These are phyloP conservation scores for Asterophora lycoperdoides DNA, from an alignment of 768 basidiomycete species.

Conservation along the genomic window DNA sequence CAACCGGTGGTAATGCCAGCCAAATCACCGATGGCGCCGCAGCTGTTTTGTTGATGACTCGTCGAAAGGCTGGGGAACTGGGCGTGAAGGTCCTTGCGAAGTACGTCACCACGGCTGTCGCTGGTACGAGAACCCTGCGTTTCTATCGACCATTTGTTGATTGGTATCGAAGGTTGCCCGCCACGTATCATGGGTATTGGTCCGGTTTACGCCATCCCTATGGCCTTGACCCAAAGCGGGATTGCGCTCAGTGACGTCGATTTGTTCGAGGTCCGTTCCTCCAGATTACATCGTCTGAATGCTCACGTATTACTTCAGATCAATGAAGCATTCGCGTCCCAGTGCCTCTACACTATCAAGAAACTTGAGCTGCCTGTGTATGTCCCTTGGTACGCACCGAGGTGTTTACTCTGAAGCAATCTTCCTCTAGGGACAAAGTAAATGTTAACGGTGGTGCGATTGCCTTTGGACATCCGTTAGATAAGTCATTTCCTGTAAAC, in stretches of 20 bases:
- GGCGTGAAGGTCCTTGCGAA: constrained; percentile 74
- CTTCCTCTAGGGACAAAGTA: constrained; percentile 41
- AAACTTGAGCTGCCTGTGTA: constrained; percentile 54
- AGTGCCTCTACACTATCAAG: constrained; percentile 71
- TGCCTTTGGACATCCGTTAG: constrained; percentile 79
- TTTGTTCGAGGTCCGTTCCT: constrained; percentile 61
- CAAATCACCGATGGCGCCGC: constrained; percentile 86
- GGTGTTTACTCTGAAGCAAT: not conserved
- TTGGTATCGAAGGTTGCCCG: constrained; percentile 46
- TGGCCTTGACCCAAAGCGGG: constrained; percentile 63
- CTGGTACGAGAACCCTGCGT: constrained; percentile 36
- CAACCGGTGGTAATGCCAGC: constrained; percentile 84
- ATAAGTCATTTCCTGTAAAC: constrained; percentile 39
- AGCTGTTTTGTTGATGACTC: constrained; percentile 75
- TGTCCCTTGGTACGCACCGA: constrained; percentile 1
- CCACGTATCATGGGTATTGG: constrained; percentile 90
- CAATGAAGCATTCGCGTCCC: constrained; percentile 89
- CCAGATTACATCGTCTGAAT: not conserved
- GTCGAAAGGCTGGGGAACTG: constrained; percentile 72
- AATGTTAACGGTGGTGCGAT: constrained; percentile 93
- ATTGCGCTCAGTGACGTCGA: constrained; percentile 68
- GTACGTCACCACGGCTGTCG: constrained; percentile 66
- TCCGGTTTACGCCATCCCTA: constrained; percentile 79
- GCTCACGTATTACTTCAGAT: constrained; percentile 42
- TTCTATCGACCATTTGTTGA: not conserved